Conservation (phyloP, 2,329 filamentous ascomycete genomes). For the Diaporthe ampelina region DNA sequence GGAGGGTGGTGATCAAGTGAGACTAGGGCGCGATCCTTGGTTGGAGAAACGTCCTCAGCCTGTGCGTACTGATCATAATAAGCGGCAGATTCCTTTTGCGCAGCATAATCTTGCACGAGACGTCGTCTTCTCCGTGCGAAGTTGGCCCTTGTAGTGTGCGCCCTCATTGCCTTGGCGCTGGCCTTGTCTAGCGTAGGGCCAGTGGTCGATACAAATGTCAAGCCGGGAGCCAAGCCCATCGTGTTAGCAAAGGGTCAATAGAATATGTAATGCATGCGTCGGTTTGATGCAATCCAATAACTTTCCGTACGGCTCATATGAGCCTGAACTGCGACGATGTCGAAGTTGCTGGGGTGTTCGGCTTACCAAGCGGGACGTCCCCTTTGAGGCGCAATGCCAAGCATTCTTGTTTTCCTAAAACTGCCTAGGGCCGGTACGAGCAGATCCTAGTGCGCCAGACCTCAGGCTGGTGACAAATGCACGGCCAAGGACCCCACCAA, state of each 20-base stretch:
- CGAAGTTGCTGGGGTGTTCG: background rate
- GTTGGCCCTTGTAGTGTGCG: background rate
- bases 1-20: background rate
- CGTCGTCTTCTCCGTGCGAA: conserved; percentile 1
- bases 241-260: background rate
- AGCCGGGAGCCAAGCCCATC: background rate
- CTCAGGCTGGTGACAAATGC: background rate
- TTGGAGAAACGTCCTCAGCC: background rate
- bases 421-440: background rate
- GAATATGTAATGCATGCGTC: too few relatives aligned
- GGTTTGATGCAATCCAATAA: too few relatives aligned
- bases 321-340: background rate
- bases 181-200: conserved; percentile 1
- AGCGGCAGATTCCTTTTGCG: background rate
- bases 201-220: conserved; percentile 6
- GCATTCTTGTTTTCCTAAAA: conserved; percentile 13
- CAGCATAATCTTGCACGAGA: background rate
- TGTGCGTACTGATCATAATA: background rate
- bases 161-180: conserved; percentile 18
- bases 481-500: background rate
- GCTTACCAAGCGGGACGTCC: background rate
- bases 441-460: background rate
- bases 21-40: background rate
- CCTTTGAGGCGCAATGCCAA: background rate
- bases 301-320: background rate